Base-by-base conservation (phyloP, 2,329 filamentous ascomycete genomes). In the Blumeria graminis region DNA sequence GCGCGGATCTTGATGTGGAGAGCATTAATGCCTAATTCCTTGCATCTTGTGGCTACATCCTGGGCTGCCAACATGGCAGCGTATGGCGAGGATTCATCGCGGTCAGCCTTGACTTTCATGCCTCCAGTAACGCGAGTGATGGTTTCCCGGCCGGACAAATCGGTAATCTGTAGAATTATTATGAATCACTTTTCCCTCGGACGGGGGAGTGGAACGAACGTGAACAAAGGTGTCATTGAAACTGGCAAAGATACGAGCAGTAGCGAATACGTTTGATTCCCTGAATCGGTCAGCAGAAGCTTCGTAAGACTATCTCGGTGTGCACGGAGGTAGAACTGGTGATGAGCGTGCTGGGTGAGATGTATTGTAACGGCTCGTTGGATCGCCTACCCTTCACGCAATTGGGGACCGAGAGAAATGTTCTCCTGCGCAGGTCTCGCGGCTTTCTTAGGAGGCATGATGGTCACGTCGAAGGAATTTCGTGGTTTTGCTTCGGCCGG, bases 91-190 rank as follows among this genome's bases (percentile, higher is more conserved):
- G 90, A 96, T 80, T 98, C 92, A 77, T 98, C 92, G 81, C 92
- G 90, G 71, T 98, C 89, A 74, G 89, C 89, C 85, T 98, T 98
- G 82, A 98, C 92, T 82, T 98, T 98, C 92, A 98, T 98, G 71
- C 93, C 93, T 78, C 93, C 92, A 69, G 93, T 98, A 67, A 98
- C 90, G 86, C 92, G 89, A 82, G 82, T 86, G 78, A 98, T 95
- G 76, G 93, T 98, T 85, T 98, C 92, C 76, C 92, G 92, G 77
- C 92, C 92, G 76, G 78, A 72, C 69, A 72, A 70, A 75, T 83
- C 75, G 82, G 79, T 71, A 65, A 69, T 69, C 68, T 67, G 66
- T 60, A 65, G 62, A 62, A 58, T 65, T 60, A 64, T 62, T 61
- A 60, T 41, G 50, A 28, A 45, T 56, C 57, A 9, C 55, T 18